A percentile compares a stretch with the other conserved stretches of the same genome.
These are phyloP conservation scores for Solanum ahanhuiri DNA, from an alignment of 257 asterid genomes.

Conservation along the genomic window DNA sequence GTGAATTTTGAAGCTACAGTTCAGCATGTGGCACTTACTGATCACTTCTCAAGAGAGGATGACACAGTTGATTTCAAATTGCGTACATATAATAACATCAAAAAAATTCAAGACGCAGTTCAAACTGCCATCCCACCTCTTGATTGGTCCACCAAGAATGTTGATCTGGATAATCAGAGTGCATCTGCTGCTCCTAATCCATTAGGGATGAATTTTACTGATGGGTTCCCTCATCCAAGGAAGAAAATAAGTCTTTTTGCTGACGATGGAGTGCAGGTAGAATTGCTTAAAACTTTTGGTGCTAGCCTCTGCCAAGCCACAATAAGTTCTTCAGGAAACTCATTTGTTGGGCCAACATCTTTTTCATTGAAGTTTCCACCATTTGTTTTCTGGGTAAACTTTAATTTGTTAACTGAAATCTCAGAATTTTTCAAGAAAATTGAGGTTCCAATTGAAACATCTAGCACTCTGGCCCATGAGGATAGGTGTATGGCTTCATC, in stretches of 20 bases:
- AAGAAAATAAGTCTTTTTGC: conserved; percentile 16
- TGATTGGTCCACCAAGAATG: conserved; percentile 25
- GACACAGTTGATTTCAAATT: conserved; percentile 18
- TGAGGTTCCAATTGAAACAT: conserved; percentile 23
- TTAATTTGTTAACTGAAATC: conserved; percentile 33
- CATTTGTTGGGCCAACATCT: conserved; percentile 42
- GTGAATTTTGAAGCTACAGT: conserved; percentile 54
- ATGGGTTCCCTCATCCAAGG: conserved; percentile 31
- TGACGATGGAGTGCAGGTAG: conserved; percentile 37
- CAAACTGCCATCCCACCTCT: conserved; percentile 49
- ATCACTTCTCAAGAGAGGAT: conserved; percentile 40
- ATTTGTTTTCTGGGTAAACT: conserved; percentile 64
- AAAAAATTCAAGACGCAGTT: conserved; percentile 59
- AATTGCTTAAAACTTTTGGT: conserved; percentile 67
- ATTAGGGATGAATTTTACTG: conserved; percentile 13
- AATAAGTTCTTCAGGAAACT: conserved; percentile 41
- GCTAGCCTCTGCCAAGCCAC: conserved; percentile 42
- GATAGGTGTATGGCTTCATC: conserved; percentile 14
- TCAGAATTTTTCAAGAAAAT: conserved; percentile 41
- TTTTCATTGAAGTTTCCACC: conserved; percentile 67
- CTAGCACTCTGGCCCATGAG: conserved; percentile 15
- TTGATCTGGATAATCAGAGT: conserved; percentile 9
- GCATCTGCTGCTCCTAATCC: conserved; percentile 23
- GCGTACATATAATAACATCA: conserved; percentile 20
- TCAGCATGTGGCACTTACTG: conserved; percentile 59